These are phyloP conservation scores for Mucor lusitanicus DNA, from an alignment of 371 early-diverging fungal species.

Conservation along the genomic window DNA sequence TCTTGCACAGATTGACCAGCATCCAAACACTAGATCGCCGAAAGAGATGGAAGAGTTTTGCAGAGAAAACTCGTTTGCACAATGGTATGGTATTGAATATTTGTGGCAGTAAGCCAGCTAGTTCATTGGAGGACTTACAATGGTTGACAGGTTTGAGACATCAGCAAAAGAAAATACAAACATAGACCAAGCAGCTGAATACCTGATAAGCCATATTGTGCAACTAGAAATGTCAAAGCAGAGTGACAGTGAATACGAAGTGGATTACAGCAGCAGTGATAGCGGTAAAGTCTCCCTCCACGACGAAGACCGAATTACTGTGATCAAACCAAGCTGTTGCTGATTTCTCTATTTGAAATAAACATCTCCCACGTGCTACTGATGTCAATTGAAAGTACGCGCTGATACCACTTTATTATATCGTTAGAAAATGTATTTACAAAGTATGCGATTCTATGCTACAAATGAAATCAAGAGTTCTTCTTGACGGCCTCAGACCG, in stretches of 20 bases:
- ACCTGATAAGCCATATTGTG: constrained; percentile 25
- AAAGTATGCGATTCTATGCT: background rate
- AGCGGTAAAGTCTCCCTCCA: background rate
- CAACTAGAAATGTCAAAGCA: constrained; percentile 6
- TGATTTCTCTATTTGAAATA: background rate
- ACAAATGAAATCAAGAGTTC: background rate
- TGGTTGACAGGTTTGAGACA: constrained; percentile 44
- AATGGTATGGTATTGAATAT: background rate
- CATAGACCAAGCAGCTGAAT: constrained; percentile 47
- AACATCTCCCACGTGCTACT: constrained; percentile 1
- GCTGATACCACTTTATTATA: background rate
- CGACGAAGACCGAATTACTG: background rate
- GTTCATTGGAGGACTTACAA: background rate
- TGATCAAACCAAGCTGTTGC: background rate
- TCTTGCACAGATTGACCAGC: background rate
- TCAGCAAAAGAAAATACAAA: constrained; percentile 56
- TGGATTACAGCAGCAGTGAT: background rate
- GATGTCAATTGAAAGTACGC: background rate
- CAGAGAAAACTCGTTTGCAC: background rate
- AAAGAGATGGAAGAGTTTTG: background rate
- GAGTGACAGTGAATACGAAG: constrained; percentile 4
- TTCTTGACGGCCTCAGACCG: constrained; percentile 15
- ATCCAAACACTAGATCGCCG: background rate
- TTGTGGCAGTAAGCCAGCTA: background rate
- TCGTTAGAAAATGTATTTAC: background rate